Conservation (phyloP, 2,329 filamentous ascomycete species). For the Drechslerella coelobrocha region DNA sequence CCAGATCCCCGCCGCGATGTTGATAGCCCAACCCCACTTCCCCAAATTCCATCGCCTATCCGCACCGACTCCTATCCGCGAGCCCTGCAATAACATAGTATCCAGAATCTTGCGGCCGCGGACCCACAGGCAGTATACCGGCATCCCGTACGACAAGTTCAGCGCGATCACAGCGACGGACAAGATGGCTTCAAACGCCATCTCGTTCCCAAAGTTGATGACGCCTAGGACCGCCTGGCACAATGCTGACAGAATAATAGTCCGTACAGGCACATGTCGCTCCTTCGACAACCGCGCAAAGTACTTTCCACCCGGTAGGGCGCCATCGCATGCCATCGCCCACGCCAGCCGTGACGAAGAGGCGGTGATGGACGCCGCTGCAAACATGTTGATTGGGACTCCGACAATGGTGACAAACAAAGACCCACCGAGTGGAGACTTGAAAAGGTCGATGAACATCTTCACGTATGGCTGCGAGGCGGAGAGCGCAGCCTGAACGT, state of each 20-base stretch:
- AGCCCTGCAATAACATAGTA: constrained; percentile 30
- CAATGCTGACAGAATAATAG: constrained; percentile 42
- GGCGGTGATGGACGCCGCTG: constrained; percentile 44
- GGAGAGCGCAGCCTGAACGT: constrained; percentile 47
- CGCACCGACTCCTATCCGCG: constrained; percentile 24
- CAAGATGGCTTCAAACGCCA: constrained; percentile 48
- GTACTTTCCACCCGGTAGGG: constrained; percentile 37
- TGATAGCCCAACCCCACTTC: constrained; percentile 42
- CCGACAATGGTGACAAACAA: constrained; percentile 46
- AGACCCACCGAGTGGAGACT: constrained; percentile 37
- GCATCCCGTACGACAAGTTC: constrained; percentile 45
- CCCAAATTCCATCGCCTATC: constrained; percentile 47
- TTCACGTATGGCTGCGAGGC: constrained; percentile 44
- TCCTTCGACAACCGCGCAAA: constrained; percentile 36
- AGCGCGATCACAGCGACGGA: constrained; percentile 46
- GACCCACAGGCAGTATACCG: constrained; percentile 40
- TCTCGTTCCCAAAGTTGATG: constrained; percentile 46
- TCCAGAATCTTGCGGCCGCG: constrained; percentile 40
- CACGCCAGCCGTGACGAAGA: constrained; percentile 48
- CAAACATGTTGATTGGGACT: constrained; percentile 49
- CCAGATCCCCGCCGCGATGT: constrained; percentile 42
- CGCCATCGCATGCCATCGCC: constrained; percentile 49
- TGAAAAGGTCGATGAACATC: constrained; percentile 50
- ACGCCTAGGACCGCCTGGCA: constrained; percentile 37
- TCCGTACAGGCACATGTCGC: constrained; percentile 30